Percentiles rank a stretch among this genome's conserved stretches.
These are phyloP conservation scores for Aciculosporium take DNA, from an alignment of 2,329 filamentous ascomycete species.

Conservation along the genomic window DNA sequence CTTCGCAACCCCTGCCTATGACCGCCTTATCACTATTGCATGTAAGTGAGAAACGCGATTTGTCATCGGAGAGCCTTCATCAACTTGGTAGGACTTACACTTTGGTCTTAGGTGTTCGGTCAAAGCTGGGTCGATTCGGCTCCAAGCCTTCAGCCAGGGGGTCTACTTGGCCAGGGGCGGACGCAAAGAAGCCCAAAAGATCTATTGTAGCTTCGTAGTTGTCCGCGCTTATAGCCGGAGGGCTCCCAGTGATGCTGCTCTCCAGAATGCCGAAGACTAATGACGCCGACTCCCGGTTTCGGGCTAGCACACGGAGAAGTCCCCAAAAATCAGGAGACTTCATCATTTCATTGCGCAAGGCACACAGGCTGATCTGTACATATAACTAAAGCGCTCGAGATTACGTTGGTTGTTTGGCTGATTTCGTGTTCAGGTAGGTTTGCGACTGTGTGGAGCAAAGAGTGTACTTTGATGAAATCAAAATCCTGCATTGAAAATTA, in stretches of 20 bases:
- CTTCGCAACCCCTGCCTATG: constrained; percentile 64
- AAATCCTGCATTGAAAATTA: constrained; percentile 46
- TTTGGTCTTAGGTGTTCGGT: constrained; percentile 14
- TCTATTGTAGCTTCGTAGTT: constrained; percentile 85
- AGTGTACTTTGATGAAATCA: constrained; percentile 81
- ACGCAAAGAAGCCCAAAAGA: constrained; percentile 80
- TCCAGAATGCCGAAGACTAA: constrained; percentile 81
- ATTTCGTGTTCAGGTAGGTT: constrained; percentile 68
- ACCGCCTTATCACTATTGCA: constrained; percentile 28
- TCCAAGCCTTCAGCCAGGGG: constrained; percentile 56
- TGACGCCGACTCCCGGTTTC: constrained; percentile 53
- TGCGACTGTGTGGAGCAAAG: constrained; percentile 82
- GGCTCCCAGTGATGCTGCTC: constrained; percentile 56
- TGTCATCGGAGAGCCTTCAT: too few species aligned
- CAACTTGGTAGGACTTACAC: constrained; percentile 10
- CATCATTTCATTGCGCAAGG: constrained; percentile 81
- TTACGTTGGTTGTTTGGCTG: constrained; percentile 58
- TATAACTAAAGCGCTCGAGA: constrained; percentile 63
- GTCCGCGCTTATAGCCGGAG: constrained; percentile 76
- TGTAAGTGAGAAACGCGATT: neutral
- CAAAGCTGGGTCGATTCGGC: constrained; percentile 23
- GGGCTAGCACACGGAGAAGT: constrained; percentile 63
- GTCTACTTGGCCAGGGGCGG: constrained; percentile 60
- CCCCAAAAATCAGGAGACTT: constrained; percentile 97
- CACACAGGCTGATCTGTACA: constrained; percentile 67